A percentile compares a stretch with the other conserved stretches of the same genome.
Conservation (phyloP, 768 basidiomycete genomes). For the Suillus weaverae region DNA sequence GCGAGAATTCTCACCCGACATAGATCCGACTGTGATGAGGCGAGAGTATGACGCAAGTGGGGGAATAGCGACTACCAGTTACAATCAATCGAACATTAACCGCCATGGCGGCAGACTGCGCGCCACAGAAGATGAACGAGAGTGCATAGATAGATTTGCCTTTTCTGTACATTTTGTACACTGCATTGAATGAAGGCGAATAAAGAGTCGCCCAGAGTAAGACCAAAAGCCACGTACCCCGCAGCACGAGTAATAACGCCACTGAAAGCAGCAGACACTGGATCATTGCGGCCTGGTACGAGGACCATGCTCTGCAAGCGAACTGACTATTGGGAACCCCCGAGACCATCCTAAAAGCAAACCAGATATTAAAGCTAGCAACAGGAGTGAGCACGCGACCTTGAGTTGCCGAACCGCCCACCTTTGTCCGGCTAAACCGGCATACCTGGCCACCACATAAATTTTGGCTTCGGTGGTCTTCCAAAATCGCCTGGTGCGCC, state of each 20-base stretch:
- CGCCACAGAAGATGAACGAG: slow-evolving; percentile 9
- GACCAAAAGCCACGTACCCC: slow-evolving; percentile 14
- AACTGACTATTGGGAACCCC: slow-evolving; percentile 7
- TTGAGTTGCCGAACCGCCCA: slow-evolving; percentile 6
- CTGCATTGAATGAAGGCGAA: slow-evolving; percentile 5
- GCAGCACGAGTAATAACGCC: slow-evolving; percentile 18
- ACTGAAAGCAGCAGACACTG: slow-evolving; percentile 18
- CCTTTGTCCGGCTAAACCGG: slow-evolving; percentile 20
- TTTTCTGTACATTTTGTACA: slow-evolving; percentile 18
- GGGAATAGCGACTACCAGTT: slow-evolving; percentile 11
- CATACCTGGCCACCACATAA: slow-evolving; percentile 17
- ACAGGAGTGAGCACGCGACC: background rate
- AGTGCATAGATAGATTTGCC: slow-evolving; percentile 11
- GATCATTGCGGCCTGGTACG: slow-evolving; percentile 15
- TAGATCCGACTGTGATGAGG: slow-evolving; percentile 16
- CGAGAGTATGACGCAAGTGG: slow-evolving; percentile 17
- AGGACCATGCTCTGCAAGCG: slow-evolving; percentile 19
- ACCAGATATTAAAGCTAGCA: slow-evolving; percentile 23
- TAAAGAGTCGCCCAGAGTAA: background rate
- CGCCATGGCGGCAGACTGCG: slow-evolving; percentile 19
- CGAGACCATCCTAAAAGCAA: slow-evolving; percentile 20
- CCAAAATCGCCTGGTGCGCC: background rate
- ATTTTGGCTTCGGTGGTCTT: background rate
- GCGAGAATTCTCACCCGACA: slow-evolving; percentile 17
- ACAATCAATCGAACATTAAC: slow-evolving; percentile 16